Evolutionary conservation across 225 moss, liverwort and hornwort genomes (phyloP), one percentile per base, ranked within the genome.

Genomic region (Polytrichum commune): DNA sequence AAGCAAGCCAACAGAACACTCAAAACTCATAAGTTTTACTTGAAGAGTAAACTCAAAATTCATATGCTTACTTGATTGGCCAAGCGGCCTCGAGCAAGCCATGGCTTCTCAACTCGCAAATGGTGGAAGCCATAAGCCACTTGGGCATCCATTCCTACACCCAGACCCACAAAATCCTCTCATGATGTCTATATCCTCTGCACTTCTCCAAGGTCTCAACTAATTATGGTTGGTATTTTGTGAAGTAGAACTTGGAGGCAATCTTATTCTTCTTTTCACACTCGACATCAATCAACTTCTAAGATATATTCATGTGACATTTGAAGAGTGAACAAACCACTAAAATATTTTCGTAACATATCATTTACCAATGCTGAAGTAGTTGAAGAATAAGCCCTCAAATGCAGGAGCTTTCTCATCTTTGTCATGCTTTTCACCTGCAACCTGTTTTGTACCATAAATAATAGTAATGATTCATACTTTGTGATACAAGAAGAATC

Each of bases 101-200:
- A 98, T 25, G 98, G 98, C 72, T 85, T 90, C 58, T 82, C 84
- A 83, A 95, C 84, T 55, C 98, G 89, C 58, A 98, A 69, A 79
- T 91, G 88, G 71, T 98, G 98, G 80, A 98, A 98, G 26, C 98
- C 98, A 73, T 93, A 93, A 23, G 98, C 93, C 75, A 98, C 88
- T 75, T 98, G 93, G 62, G 98, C 98, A 86, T 98, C 98, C 98
- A 98, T 95, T 74, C 98, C 98, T 98, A 76, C 29, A 80, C 26
- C 46, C 74, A 79, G 18, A 30, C 29, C 35, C 46, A 46, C 46
- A 46, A 60, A n/a, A 60, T 60, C n/a, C 24, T 23, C 9, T 24
- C 60, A 60, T 60, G n/a, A 60, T 60, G 60, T 38, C 27, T 29
- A 18, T 13, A 18, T 16, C 54, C 2, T 24, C 18, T 26, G 24